phyloP scores from a whole-genome alignment of 1,284 basidiomycete genomes.

The Earliella scabrosa region DNA sequence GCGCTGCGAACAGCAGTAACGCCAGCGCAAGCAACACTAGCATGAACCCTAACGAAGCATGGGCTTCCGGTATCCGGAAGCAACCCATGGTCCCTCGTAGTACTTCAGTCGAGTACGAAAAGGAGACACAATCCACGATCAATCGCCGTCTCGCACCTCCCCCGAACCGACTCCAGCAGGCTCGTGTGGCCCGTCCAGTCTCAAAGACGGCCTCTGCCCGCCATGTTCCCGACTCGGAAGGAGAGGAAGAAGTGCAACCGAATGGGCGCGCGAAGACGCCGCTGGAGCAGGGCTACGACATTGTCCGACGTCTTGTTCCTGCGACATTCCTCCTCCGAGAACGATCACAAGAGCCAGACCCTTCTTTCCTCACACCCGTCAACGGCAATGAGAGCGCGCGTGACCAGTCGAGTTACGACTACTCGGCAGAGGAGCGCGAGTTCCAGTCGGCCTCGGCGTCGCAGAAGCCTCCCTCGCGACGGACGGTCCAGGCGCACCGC shows the following conservation, averaged over 20 bases:
- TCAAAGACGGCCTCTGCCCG: constrained; percentile 54
- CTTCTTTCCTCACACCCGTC: constrained; percentile 28
- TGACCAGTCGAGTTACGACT: constrained; percentile 73
- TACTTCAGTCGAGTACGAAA: constrained; percentile 79
- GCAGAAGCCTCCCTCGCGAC: constrained; percentile 36
- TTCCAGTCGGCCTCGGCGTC: constrained; percentile 39
- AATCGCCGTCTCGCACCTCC: constrained; percentile 61
- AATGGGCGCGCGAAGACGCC: constrained; percentile 63
- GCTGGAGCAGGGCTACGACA: constrained; percentile 58
- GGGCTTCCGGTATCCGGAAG: constrained; percentile 63
- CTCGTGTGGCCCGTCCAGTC: constrained; percentile 38
- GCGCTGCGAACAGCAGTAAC: constrained; percentile 35
- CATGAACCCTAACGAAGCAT: constrained; percentile 54
- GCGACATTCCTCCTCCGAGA: constrained; percentile 65
- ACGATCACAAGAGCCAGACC: constrained; percentile 54
- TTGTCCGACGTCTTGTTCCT: constrained; percentile 53
- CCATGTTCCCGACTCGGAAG: constrained; percentile 68
- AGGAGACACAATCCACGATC: constrained; percentile 56
- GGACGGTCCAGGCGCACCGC: constrained; percentile 42
- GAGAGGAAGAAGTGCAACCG: constrained; percentile 45
- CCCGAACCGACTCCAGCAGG: constrained; percentile 43
- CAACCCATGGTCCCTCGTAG: constrained; percentile 59
- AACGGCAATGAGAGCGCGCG: constrained; percentile 37
- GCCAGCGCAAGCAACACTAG: constrained; percentile 7
- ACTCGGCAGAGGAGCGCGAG: constrained; percentile 72